A percentile compares a stretch with the other conserved stretches of the same genome.
Evolutionary conservation across 2,329 filamentous ascomycete species (phyloP).

Genomic region (Arthrobotrys sphaeroides): DNA sequence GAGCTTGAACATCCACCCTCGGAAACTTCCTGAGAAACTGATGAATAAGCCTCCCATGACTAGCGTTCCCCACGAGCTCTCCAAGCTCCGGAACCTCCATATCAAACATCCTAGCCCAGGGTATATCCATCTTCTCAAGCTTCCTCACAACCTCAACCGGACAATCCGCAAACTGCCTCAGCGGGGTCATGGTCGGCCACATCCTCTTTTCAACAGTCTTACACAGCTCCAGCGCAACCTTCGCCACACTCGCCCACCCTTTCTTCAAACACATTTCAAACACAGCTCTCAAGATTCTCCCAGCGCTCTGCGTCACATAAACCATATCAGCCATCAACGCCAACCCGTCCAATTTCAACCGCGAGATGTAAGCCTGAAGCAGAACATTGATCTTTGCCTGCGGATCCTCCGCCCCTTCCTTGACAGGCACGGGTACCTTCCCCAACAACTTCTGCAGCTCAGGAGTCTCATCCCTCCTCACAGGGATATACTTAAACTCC

Average conservation of each 20-base stretch:
- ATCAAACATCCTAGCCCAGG: conserved; percentile 93
- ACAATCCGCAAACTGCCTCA: conserved; percentile 87
- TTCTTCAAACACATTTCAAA: conserved; percentile 98
- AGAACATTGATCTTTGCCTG: conserved; percentile 98
- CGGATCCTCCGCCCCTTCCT: conserved; percentile 95
- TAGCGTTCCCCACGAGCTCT: conserved; percentile 61
- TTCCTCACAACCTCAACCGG: conserved; percentile 85
- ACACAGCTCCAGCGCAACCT: conserved; percentile 90
- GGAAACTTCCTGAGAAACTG: conserved; percentile 91
- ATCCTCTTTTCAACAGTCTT: conserved; percentile 99
- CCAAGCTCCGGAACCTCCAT: conserved; percentile 77
- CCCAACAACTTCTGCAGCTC: conserved; percentile 91
- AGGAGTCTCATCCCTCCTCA: conserved; percentile 95
- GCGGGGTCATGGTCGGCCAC: conserved; percentile 98
- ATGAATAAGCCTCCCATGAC: conserved; percentile 85
- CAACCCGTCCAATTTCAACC: conserved; percentile 90
- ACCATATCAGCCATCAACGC: conserved; percentile 98
- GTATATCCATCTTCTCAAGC: conserved; percentile 91
- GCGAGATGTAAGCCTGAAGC: conserved; percentile 93
- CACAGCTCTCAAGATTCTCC: conserved; percentile 91
- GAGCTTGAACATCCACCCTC: conserved; percentile 87
- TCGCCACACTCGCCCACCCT: conserved; percentile 92
- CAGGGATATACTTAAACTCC: conserved; percentile 98
- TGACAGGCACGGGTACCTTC: conserved; percentile 92
- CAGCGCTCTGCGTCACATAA: conserved; percentile 97